phyloP scores from a whole-genome alignment of 257 asterid species.

The Przewalskia tangutica region DNA sequence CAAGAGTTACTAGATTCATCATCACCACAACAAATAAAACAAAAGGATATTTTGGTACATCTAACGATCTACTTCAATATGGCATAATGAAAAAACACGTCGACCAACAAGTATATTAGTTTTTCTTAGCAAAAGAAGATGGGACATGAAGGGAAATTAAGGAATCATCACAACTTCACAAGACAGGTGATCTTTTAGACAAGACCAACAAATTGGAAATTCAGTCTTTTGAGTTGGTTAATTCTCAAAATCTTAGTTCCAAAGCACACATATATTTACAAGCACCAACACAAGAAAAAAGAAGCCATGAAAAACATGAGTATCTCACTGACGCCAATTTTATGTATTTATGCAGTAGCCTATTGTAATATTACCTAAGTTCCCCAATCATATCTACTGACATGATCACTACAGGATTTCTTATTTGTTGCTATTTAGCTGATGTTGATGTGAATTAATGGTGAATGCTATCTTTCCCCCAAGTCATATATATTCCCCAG shows the following conservation, averaged over 20 bases:
- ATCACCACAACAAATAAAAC: not conserved
- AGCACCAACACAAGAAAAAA: not conserved
- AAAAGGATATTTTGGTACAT: not conserved
- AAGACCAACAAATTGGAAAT: not conserved
- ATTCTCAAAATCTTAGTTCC: not conserved
- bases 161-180: not conserved
- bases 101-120: not conserved
- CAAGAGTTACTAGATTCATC: not conserved
- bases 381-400: not conserved
- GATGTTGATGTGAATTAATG: not conserved
- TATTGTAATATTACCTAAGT: not conserved
- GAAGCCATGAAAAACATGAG: not conserved
- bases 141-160: not conserved
- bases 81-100: not conserved
- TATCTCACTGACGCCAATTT: not conserved
- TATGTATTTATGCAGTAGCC: not conserved
- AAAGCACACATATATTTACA: not conserved
- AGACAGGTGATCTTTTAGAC: not conserved
- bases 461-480: not conserved
- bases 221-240: not conserved
- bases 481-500: not conserved
- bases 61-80: not conserved
- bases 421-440: not conserved
- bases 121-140: not conserved
- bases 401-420: not conserved